Conservation (phyloP, 495 filamentous ascomycete genomes). For the Letharia columbiana region DNA sequence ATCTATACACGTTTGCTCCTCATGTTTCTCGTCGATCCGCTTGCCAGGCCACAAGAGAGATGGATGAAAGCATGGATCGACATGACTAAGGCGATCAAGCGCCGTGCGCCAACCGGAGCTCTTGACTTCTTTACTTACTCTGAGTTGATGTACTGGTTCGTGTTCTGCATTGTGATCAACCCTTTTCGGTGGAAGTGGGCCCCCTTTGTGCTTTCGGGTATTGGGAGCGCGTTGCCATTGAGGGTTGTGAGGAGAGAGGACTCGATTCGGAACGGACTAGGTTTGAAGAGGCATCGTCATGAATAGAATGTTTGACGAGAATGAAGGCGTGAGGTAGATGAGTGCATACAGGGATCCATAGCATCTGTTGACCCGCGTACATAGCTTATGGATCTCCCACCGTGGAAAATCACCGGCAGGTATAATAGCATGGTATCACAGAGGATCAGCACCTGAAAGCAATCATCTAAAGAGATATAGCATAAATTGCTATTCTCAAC, state of each 20-base stretch:
- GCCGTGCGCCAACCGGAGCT: conserved; percentile 54
- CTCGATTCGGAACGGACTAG: conserved; percentile 39
- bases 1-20: conserved; percentile 79
- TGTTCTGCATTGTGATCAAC: conserved; percentile 68
- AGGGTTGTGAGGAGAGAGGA: conserved; percentile 59
- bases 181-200: conserved; percentile 74
- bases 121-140: conserved; percentile 87
- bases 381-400: too few species aligned
- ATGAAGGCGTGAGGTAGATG: not conserved
- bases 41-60: conserved; percentile 58
- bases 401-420: not conserved
- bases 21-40: conserved; percentile 75
- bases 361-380: not conserved
- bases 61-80: conserved; percentile 85
- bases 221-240: conserved; percentile 58
- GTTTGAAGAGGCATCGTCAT: conserved; percentile 25
- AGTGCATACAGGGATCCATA: not conserved
- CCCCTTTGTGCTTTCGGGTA: conserved; percentile 69
- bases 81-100: conserved; percentile 69
- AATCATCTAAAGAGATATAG: not conserved
- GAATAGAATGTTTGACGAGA: conserved; percentile 11
- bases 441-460: not conserved
- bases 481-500: not conserved
- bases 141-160: conserved; percentile 78
- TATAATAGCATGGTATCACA: not conserved